Base-by-base conservation (phyloP, 2,329 filamentous ascomycete species). In the Claviceps capensis region DNA sequence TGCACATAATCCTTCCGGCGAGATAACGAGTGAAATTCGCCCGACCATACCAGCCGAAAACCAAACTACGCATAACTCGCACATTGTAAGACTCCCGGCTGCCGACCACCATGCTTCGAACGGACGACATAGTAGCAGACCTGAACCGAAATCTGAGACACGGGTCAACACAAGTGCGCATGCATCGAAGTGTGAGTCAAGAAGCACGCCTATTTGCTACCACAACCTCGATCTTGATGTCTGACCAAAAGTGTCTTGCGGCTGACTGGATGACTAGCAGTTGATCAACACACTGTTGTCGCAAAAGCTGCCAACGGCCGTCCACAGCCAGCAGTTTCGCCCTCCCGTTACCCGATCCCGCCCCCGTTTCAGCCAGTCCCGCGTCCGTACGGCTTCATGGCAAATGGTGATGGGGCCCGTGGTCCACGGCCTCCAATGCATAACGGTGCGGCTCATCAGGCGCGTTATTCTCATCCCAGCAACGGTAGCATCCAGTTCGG, bases 401-500 rank as follows among this genome's bases (percentile, higher is more conserved):
- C 55, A 36, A 70, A 69, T 43, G 65, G 66, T 23, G 67, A 70
- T 37, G 52, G 62, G 50, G 54, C 59, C 51, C 60, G 61, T 47
- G 62, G 63, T 19, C 60, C 63, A 52, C 64, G 64, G n/a, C 63
- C 61, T 16, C 63, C 59, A 51, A 53, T 62, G 26, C 61, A 65
- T 37, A 67, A 66, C 43, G 65, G 65, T 23, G 68, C 62, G 16
- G 62, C 60, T 19, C 62, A 60, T 36, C 30, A 34, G 30, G 62
- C 74, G 58, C 76, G 80, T 56, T 75, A 78, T 49, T 63, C 72
- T 42, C 78, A 76, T 51, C 72, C 71, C 14, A 81, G 75, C 61
- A 74, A 74, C 53, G 71, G 75, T 40, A 80, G 73, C 61, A 66
- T 81, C 49, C 71, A 80, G 55, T 81, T 82, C 58, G 76, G 76